These are phyloP conservation scores for Neocallimastix lanati DNA, from an alignment of 192 early-diverging fungal genomes.

Conservation along the genomic window DNA sequence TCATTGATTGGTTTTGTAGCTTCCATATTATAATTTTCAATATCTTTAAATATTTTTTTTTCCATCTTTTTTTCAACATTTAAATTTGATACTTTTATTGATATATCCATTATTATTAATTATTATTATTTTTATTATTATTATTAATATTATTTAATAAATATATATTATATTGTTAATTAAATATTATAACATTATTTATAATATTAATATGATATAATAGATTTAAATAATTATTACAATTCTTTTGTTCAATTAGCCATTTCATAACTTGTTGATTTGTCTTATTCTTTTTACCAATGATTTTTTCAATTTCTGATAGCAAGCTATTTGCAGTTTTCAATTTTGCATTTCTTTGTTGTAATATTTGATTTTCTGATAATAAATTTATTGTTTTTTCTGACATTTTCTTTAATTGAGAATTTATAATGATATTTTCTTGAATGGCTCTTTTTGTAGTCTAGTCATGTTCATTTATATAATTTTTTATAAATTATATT, in stretches of 20 bases:
- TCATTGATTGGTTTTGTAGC: background rate
- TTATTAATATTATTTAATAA: too few species aligned
- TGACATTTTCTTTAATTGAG: slow-evolving; percentile 38
- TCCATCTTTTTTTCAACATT: background rate
- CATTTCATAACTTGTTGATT: slow-evolving; percentile 34
- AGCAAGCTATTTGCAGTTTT: slow-evolving; percentile 20
- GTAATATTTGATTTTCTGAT: slow-evolving; percentile 28
- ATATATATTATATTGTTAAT: too few species aligned
- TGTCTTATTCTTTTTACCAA: slow-evolving; percentile 33
- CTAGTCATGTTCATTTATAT: too few species aligned
- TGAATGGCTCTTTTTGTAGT: too few species aligned
- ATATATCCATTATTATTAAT: too few species aligned
- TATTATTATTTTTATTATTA: too few species aligned
- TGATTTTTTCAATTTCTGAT: slow-evolving; percentile 23
- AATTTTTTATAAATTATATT: too few species aligned
- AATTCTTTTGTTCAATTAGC: slow-evolving; percentile 34
- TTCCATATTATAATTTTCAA: background rate
- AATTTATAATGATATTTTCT: slow-evolving; percentile 37
- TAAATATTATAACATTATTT: too few species aligned
- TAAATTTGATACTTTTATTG: background rate
- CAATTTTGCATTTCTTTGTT: slow-evolving; percentile 16
- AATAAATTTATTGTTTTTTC: slow-evolving; percentile 25
- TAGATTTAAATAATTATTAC: too few species aligned
- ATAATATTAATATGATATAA: too few species aligned
- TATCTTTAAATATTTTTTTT: background rate